These are phyloP conservation scores for Lichtheimia ramosa DNA, from an alignment of 371 early-diverging fungal genomes.

Conservation along the genomic window DNA sequence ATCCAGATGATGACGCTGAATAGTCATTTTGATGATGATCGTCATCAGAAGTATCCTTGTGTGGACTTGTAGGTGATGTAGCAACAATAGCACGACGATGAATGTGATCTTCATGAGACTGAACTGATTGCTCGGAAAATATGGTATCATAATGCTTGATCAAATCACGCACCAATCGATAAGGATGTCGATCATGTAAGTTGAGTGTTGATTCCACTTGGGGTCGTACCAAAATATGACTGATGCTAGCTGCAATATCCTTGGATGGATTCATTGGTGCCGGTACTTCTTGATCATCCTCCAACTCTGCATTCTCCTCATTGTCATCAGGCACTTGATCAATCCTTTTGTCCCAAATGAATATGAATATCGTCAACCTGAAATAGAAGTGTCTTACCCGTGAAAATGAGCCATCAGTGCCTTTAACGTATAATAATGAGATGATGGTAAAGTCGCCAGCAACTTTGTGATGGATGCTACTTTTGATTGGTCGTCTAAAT, in stretches of 20 bases:
- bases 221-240: slow-evolving; percentile 62
- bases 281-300: not conserved
- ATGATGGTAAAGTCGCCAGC: slow-evolving; percentile 49
- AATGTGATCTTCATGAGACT: slow-evolving; percentile 29
- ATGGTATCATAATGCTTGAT: slow-evolving; percentile 32
- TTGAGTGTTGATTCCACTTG: slow-evolving; percentile 49
- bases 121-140: slow-evolving; percentile 26
- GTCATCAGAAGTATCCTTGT: not conserved
- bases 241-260: slow-evolving; percentile 36
- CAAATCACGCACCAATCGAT: slow-evolving; percentile 56
- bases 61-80: slow-evolving; percentile 1
- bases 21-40: not conserved
- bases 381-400: slow-evolving; percentile 22
- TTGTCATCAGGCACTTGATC: slow-evolving; percentile 1
- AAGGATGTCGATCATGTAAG: slow-evolving; percentile 61
- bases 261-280: too few species aligned
- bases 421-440: slow-evolving; percentile 54
- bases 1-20: slow-evolving; percentile 2
- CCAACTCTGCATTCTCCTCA: slow-evolving; percentile 4
- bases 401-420: slow-evolving; percentile 49
- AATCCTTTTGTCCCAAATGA: not conserved
- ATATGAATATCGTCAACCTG: not conserved
- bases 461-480: slow-evolving; percentile 49
- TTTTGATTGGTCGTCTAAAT: slow-evolving; percentile 39
- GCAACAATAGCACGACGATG: slow-evolving; percentile 24